Base-by-base conservation (phyloP, 805 yeast genomes). In the Spathaspora girioi region DNA sequence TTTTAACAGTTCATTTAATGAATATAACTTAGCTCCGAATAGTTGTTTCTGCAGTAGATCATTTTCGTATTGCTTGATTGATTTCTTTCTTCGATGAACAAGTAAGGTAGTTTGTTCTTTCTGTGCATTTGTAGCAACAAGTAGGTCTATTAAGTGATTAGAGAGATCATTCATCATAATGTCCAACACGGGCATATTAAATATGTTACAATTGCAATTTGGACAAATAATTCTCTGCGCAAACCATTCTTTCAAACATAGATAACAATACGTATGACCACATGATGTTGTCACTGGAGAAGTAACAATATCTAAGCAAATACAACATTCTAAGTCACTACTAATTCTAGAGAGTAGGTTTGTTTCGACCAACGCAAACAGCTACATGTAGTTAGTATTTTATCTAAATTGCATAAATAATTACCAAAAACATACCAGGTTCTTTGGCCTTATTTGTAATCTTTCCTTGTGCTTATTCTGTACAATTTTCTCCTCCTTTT, bases 261-360 rank as follows among this genome's bases (percentile, higher is more conserved):
- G 78, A 61, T 87, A 87, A 65, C 93, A 87, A 58, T 82, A 86
- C 27, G 86, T 79, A 62, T 87, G 94, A 2, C 93, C 93, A 68
- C 94, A 87, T 10, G 72, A 64, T 0, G 82, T 71, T 58, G 81
- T 70, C 58, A 83, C 80, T 1, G 94, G 93, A 1, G 78, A 77
- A 55, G 75, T 77, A 86, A 87, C 81, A 47, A 79, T 67, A 47
- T 86, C 93, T 38, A 84, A 83, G 60, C 94, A 87, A 8, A 87
- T 76, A 7, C 85, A 75, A 61, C 94, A 87, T 54, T 74, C 78
- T 38, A 78, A 51, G 6, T 66, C 60, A 29, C 64, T 50, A 26
- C 64, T 45, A 45, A 66, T 64, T 58, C 56, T 59, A n/a, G 60
- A 66, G 18, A 67, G 62, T 52, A 49, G 57, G 26, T 52, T 50